These are phyloP conservation scores for Aeschynomene evenia DNA, from an alignment of 306 rosid species.

Conservation along the genomic window DNA sequence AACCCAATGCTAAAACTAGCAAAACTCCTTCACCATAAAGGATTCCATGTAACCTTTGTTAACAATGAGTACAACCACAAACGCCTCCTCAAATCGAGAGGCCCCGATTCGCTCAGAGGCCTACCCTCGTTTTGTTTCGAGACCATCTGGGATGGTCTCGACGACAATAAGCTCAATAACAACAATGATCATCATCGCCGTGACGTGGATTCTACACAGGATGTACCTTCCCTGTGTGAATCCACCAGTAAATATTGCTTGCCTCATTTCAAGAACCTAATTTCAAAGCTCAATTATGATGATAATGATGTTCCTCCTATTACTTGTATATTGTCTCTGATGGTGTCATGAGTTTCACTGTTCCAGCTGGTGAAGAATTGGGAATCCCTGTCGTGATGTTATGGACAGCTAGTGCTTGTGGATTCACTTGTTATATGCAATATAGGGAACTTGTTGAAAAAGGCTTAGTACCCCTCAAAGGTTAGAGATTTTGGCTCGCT, in stretches of 20 bases:
- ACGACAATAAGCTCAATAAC: too few species aligned
- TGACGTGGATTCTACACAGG: constrained; percentile 46
- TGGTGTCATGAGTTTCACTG: constrained; percentile 45
- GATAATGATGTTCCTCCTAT: constrained; percentile 37
- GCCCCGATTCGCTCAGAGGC: constrained; percentile 24
- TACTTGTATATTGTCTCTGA: constrained; percentile 52
- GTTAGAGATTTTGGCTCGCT: too few species aligned
- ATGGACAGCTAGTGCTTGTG: constrained; percentile 57
- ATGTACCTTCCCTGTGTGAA: constrained; percentile 34
- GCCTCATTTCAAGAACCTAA: constrained; percentile 43
- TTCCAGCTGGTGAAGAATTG: constrained; percentile 43
- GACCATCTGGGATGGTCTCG: constrained; percentile 60
- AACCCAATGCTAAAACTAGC: constrained; percentile 47
- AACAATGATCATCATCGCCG: too few species aligned
- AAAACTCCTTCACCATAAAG: constrained; percentile 39
- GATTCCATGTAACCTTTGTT: constrained; percentile 44
- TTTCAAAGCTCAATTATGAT: constrained; percentile 34
- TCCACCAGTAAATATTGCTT: constrained; percentile 40
- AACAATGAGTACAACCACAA: constrained; percentile 38
- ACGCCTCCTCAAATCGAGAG: constrained; percentile 44
- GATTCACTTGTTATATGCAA: constrained; percentile 41
- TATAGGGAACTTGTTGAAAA: constrained; percentile 22
- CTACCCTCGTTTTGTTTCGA: constrained; percentile 37
- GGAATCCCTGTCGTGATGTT: constrained; percentile 44
- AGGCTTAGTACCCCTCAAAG: constrained; percentile 57